These are phyloP conservation scores for Ilex asprella DNA, from an alignment of 257 asterid genomes.

Conservation along the genomic window DNA sequence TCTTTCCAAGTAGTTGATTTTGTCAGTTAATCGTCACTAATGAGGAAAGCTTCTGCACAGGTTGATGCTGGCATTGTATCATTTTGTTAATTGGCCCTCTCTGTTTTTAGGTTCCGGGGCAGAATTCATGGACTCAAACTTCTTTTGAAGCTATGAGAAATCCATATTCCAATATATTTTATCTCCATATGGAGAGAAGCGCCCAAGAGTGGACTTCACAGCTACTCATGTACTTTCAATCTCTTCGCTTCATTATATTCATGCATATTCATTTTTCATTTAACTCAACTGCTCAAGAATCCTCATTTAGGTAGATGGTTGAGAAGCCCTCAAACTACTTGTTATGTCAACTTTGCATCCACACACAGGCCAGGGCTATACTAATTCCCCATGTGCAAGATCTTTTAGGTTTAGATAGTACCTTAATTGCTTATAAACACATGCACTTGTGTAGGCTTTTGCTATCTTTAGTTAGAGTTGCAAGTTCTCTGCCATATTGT, in stretches of 20 bases:
- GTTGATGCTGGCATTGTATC: background rate
- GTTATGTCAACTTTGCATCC: too few relatives aligned
- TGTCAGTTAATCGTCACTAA: too few relatives aligned
- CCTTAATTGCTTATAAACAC: too few relatives aligned
- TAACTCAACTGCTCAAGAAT: background rate
- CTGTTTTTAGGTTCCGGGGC: slow-evolving; percentile 70
- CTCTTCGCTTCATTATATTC: slow-evolving; percentile 5
- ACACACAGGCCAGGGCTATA: too few relatives aligned
- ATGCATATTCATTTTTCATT: background rate
- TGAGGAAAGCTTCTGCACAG: too few relatives aligned
- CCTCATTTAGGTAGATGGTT: background rate
- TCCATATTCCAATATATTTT: slow-evolving; percentile 13
- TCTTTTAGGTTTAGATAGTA: too few relatives aligned
- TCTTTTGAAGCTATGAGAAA: slow-evolving; percentile 25
- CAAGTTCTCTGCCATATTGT: slow-evolving; percentile 4
- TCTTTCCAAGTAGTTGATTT: background rate
- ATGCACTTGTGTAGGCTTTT: background rate
- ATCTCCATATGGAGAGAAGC: slow-evolving; percentile 60
- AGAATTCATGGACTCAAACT: slow-evolving; percentile 67
- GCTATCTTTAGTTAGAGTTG: background rate
- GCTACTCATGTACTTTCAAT: slow-evolving; percentile 30
- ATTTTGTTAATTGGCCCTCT: slow-evolving; percentile 1
- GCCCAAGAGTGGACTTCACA: slow-evolving; percentile 63
- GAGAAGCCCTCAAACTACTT: too few relatives aligned
- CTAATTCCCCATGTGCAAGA: too few relatives aligned